Base-by-base conservation (phyloP, 257 asterid genomes). In the Fraxinus cuspidata region DNA sequence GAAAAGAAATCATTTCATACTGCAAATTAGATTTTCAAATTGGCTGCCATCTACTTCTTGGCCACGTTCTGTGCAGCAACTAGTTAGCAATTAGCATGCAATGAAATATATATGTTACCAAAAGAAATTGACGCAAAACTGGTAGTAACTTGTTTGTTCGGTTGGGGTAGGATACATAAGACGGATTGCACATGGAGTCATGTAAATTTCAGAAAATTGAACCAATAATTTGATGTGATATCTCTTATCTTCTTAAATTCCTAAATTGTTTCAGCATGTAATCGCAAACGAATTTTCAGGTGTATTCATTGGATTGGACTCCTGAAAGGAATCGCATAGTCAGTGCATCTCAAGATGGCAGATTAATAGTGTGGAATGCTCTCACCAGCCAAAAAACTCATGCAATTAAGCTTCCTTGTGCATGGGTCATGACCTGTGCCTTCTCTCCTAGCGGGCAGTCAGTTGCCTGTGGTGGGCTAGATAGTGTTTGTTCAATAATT, bases 391-490 rank as follows among this genome's bases (percentile, higher is more conserved):
- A 96, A 83, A 96, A 96, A 72, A 96, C 97, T 80, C 98, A 93
- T 67, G 89, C 98, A 34, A 93, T 96, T 74, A 93, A 90, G 90
- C 85, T 93, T 81, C 97, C 99, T 69, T 96, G 98, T 79, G 97
- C 99, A 6, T 96, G 98, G 98, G 97, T 96, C 78, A 93, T 96
- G 99, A 85, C 97, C 81, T 96, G 99, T 82, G 97, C 98, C 72
- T 96, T 96, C 85, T 93, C 99, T 67, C 97, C 98, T 69, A 88
- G 82, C 70, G 99, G 99, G 38, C 96, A 87, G 76, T 89, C 97
- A 51, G 97, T 96, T 76, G 98, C 99, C 63, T 93, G 97, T 74
- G 99, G 99, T 78, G 99, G 99, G 72, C 91, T 96, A 31, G 97
- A 96, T 80, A 96, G 99, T 74, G 91, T 94, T 70, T 96, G 99